Evolutionary conservation across 495 filamentous ascomycete species (phyloP), one percentile per base, ranked within the genome.

Genomic region (Penicillium paradoxum): DNA sequence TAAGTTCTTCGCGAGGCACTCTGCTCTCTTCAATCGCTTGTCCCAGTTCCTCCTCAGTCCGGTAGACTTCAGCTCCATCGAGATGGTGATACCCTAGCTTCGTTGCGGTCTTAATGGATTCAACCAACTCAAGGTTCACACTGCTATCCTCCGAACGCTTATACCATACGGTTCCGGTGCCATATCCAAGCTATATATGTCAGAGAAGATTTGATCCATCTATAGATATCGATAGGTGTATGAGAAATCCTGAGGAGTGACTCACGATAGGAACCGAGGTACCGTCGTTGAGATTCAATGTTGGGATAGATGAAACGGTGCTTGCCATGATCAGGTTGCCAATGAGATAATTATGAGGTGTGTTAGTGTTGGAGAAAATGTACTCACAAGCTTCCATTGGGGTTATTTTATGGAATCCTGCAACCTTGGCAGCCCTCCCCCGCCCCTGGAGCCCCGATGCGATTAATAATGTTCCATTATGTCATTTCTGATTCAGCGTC

Each of bases 31-130:
- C 77, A 66, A 96, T 90, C 10, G 85, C 89, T 13, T 74, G 61
- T 33, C 90, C 90, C 24, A 92, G 71, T 60, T 92, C 88, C 32
- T 66, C 57, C 64, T 96, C 90, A 36, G 90, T 96, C 56, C 82
- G 79, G 72, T 96, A 93, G 6, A 81, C 81, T 82, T 95, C 86
- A 24, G 90, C 90, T 9, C 85, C 83, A 68, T 96, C 90, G 15
- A 92, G 73, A 59, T 95, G 89, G 48, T 73, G 67, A 68, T 86
- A 95, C 21, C 87, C 89, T 29, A 82, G 67, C 42, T 80, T 79
- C 55, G 91, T 81, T 4, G 90, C 88, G 24, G 67, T 80, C 41
- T 89, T 79, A n/a, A 84, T 75, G 13, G 75, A 68, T 6, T 85
- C 79, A 25, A 89, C 71, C 33, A 83, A 53, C 13, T 66, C 57